phyloP scores from a whole-genome alignment of 495 filamentous ascomycete species.

The Penicillium manginii region DNA sequence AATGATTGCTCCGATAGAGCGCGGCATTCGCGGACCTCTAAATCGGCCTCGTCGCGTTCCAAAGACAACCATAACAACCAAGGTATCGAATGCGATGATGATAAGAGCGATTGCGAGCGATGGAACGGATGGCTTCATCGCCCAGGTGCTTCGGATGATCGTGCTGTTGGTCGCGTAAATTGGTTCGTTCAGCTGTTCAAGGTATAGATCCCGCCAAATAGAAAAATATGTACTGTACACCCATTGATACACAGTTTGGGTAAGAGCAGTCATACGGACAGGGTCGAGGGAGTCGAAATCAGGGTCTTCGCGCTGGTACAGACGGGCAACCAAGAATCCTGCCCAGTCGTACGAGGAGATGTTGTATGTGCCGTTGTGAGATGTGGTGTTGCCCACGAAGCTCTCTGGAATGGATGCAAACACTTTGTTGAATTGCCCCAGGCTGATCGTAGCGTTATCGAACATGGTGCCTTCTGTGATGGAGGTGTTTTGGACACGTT shows the following conservation, averaged over 20 bases:
- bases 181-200: constrained; percentile 29
- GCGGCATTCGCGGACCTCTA: constrained; percentile 42
- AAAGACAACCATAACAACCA: constrained; percentile 45
- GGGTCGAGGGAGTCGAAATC: constrained; percentile 34
- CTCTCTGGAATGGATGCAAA: constrained; percentile 46
- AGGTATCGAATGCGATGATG: constrained; percentile 42
- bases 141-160: constrained; percentile 39
- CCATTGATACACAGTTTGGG: constrained; percentile 45
- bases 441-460: constrained; percentile 42
- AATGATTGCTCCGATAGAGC: constrained; percentile 43
- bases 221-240: constrained; percentile 49
- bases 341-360: constrained; percentile 48
- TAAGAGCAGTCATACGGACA: constrained; percentile 28
- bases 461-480: constrained; percentile 40
- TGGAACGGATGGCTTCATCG: constrained; percentile 39
- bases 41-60: constrained; percentile 44
- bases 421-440: constrained; percentile 48
- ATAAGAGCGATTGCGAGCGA: constrained; percentile 36
- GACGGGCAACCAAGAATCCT: constrained; percentile 42
- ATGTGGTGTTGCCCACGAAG: constrained; percentile 35
- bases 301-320: constrained; percentile 36
- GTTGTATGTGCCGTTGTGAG: constrained; percentile 32
- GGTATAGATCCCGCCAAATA: constrained; percentile 43
- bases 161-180: constrained; percentile 31
- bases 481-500: constrained; percentile 21